These are phyloP conservation scores for Lepidium sativum DNA, from an alignment of 345 rosid species.

Conservation along the genomic window DNA sequence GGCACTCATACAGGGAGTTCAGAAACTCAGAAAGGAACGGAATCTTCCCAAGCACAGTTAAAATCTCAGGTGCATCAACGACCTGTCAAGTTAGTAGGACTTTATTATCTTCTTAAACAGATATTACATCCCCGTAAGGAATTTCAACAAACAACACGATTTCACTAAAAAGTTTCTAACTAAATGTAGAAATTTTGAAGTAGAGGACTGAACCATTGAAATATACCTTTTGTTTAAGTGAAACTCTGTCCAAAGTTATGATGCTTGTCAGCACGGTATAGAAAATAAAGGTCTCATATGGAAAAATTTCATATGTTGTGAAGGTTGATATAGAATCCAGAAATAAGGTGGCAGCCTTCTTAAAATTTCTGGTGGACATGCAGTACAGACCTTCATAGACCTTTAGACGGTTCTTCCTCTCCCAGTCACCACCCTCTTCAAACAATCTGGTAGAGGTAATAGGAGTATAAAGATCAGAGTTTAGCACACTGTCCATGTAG, in stretches of 20 bases:
- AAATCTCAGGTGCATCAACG: conserved; percentile 98
- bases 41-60: conserved; percentile 93
- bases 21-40: conserved; percentile 82
- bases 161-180: not conserved
- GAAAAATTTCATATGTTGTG: conserved; percentile 93
- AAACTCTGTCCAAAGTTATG: conserved; percentile 91
- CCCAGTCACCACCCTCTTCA: conserved; percentile 99
- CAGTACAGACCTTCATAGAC: conserved; percentile 92
- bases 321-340: conserved; percentile 97
- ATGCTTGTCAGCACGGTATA: conserved; percentile 95
- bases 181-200: not conserved
- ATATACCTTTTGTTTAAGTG: conserved; percentile 87
- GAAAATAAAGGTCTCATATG: conserved; percentile 90
- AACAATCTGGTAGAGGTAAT: conserved; percentile 54
- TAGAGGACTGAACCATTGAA: not conserved
- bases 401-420: conserved; percentile 93
- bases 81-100: conserved; percentile 44
- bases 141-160: not conserved
- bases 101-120: not conserved
- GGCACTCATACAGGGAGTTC: conserved; percentile 89
- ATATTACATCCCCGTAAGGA: not conserved
- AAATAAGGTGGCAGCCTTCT: conserved; percentile 83
- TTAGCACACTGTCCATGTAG: not conserved
- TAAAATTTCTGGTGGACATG: conserved; percentile 87
- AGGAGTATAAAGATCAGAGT: not conserved